Percentiles rank a stretch among this genome's conserved stretches.
These are phyloP conservation scores for Solanum microdontum DNA, from an alignment of 257 asterid genomes.

Conservation along the genomic window DNA sequence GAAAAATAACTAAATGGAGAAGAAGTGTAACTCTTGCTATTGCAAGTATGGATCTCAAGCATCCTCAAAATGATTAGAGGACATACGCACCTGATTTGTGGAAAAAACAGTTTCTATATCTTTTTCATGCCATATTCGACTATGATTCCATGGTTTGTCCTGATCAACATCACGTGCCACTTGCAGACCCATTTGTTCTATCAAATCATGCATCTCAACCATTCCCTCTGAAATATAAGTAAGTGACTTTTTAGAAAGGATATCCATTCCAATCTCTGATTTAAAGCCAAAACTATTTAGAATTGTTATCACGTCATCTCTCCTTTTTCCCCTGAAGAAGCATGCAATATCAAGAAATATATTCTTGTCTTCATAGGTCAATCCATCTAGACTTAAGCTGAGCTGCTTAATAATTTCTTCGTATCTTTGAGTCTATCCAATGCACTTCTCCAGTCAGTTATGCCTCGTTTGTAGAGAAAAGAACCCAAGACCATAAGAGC, in stretches of 20 bases:
- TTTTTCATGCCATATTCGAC: not conserved
- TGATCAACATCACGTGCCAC: not conserved
- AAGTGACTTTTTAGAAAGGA: not conserved
- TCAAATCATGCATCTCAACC: not conserved
- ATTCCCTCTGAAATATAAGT: not conserved
- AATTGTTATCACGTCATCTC: not conserved
- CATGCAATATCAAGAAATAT: constrained; percentile 1
- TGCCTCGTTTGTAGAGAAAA: not conserved
- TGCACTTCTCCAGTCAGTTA: not conserved
- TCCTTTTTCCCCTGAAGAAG: not conserved
- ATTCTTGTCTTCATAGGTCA: not conserved
- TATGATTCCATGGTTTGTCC: not conserved
- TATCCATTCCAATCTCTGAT: not conserved
- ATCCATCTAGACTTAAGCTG: not conserved
- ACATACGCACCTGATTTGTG: not conserved
- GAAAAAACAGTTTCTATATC: not conserved
- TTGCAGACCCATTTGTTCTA: not conserved
- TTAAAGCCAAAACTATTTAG: not conserved
- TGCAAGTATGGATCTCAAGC: not conserved
- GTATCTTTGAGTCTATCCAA: not conserved
- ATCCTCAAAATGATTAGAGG: not conserved
- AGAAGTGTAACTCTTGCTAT: no score
- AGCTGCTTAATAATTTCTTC: not conserved
- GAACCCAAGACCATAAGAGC: constrained; percentile 1
- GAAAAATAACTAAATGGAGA: no score